Percentiles rank a stretch among this genome's conserved stretches.
These are phyloP conservation scores for Yamadazyma sp. DNA, from an alignment of 1,139 yeast genomes.

Conservation along the genomic window DNA sequence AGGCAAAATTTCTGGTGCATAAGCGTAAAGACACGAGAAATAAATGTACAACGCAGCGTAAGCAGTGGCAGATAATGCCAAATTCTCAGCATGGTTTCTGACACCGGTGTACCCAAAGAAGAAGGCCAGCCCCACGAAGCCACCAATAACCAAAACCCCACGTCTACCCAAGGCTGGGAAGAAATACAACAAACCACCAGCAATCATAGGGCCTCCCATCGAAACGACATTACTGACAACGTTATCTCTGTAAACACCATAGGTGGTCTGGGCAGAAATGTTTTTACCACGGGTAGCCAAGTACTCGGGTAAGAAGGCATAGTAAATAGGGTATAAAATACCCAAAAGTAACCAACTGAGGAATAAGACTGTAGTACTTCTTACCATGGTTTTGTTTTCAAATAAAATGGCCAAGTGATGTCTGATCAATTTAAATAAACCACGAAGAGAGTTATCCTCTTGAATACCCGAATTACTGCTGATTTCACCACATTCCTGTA, in stretches of 20 bases:
- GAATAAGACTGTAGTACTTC: conserved; percentile 30
- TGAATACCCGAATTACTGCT: conserved; percentile 25
- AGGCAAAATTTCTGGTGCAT: conserved; percentile 37
- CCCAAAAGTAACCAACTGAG: conserved; percentile 39
- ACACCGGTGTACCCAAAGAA: conserved; percentile 37
- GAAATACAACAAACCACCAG: conserved; percentile 26
- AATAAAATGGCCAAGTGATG: conserved; percentile 30
- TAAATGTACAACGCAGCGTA: conserved; percentile 32
- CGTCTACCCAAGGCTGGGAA: conserved; percentile 32
- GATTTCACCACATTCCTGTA: conserved; percentile 45
- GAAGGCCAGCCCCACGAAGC: conserved; percentile 31
- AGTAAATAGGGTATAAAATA: conserved; percentile 39
- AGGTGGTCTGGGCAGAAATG: conserved; percentile 25
- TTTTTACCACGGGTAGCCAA: conserved; percentile 42
- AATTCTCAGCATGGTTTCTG: conserved; percentile 26
- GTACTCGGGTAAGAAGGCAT: conserved; percentile 38
- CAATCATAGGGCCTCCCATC: conserved; percentile 34
- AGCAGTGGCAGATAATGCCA: conserved; percentile 30
- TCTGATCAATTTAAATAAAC: conserved; percentile 19
- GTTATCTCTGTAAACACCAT: conserved; percentile 33
- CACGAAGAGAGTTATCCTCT: conserved; percentile 18
- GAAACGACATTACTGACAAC: conserved; percentile 29
- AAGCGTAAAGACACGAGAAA: conserved; percentile 34
- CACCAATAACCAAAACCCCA: conserved; percentile 36
- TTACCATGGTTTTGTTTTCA: conserved; percentile 23